phyloP scores from a whole-genome alignment of 495 filamentous ascomycete species.

The Trichoderma parareesei region DNA sequence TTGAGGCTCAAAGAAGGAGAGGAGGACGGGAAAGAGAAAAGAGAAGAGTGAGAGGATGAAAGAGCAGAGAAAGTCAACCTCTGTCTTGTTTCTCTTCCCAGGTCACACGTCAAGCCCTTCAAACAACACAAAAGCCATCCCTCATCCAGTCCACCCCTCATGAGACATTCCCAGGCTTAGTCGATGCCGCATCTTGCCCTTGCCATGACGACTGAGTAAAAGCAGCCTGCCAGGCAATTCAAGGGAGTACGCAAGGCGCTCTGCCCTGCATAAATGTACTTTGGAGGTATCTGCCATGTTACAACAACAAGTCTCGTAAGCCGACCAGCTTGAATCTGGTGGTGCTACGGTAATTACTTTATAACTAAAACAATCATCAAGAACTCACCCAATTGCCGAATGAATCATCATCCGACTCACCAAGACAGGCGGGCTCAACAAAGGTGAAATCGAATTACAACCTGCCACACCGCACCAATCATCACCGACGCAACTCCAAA shows the following conservation, averaged over 20 bases:
- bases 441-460: neutral
- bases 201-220: constrained; percentile 1
- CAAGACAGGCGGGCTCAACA: neutral
- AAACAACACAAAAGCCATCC: neutral
- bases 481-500: too few relatives aligned
- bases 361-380: too few relatives aligned
- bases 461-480: neutral
- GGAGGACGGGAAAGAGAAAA: neutral
- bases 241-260: neutral
- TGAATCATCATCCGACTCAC: too few relatives aligned
- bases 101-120: neutral
- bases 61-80: neutral
- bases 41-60: neutral
- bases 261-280: too few relatives aligned
- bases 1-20: neutral
- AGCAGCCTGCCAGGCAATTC: neutral
- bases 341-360: neutral
- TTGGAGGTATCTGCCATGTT: too few relatives aligned
- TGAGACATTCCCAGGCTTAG: neutral
- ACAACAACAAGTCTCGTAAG: too few relatives aligned
- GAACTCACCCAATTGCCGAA: too few relatives aligned
- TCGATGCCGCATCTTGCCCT: neutral
- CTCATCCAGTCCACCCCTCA: neutral
- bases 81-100: neutral
- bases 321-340: neutral